Conservation (phyloP, 2,329 filamentous ascomycete genomes). For the Sordariomycetes sp. region DNA sequence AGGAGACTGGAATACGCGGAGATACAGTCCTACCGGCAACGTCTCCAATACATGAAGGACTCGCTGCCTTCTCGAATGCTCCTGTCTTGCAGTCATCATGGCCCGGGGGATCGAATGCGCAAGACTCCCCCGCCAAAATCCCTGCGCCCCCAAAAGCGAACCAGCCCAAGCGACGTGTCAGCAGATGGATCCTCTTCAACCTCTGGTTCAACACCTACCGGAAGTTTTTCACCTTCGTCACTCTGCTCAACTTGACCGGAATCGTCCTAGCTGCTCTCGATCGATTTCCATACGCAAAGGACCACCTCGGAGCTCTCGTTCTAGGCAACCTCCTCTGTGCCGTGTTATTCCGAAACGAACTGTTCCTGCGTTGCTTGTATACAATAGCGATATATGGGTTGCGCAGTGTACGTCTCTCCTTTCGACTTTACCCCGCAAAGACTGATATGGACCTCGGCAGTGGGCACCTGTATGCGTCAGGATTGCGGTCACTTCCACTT, state of each 20-base stretch:
- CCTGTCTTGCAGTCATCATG: constrained; percentile 13
- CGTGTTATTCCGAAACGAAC: constrained; percentile 23
- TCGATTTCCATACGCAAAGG: constrained; percentile 20
- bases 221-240: constrained; percentile 23
- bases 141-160: constrained; percentile 3
- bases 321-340: constrained; percentile 24
- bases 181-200: constrained; percentile 18
- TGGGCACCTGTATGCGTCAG: constrained; percentile 23
- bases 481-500: constrained; percentile 18
- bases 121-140: constrained; percentile 2
- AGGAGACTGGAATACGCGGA: constrained; percentile 10
- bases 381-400: constrained; percentile 22
- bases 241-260: constrained; percentile 18
- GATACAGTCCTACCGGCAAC: constrained; percentile 11
- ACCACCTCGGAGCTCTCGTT: constrained; percentile 22
- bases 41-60: constrained; percentile 18
- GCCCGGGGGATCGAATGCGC: constrained; percentile 6
- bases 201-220: constrained; percentile 27
- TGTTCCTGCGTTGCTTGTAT: constrained; percentile 22
- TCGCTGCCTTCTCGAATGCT: constrained; percentile 14
- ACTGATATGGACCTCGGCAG: constrained; percentile 8
- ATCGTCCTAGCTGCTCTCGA: constrained; percentile 18
- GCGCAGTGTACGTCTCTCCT: constrained; percentile 14
- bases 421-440: not conserved
- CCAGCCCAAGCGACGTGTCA: constrained; percentile 11